Base-by-base conservation (phyloP, 352 stramenopile species). In the Phytophthora meadii region DNA sequence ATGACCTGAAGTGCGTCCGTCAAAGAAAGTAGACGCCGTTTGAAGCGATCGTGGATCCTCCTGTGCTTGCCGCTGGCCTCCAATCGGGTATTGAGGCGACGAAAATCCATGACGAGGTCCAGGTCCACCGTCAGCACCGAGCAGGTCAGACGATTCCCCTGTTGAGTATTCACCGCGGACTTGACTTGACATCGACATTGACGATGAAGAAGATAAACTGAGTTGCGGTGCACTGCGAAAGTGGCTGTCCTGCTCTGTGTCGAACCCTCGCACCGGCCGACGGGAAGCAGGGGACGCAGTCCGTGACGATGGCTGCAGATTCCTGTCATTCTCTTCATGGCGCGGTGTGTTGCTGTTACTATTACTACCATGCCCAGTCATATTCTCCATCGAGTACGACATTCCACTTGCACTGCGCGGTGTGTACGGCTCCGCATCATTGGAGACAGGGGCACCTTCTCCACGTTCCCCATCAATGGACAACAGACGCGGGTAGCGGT, bases 161-260 rank as follows among this genome's bases (percentile, higher is more conserved):
- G 62, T 40, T n/a, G 55, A 28, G 28, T 74, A 77, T 32, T 74
- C 55, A n/a, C 37, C 48, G 32, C 60, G 59, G 12, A 39, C 47
- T 39, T 70, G 60, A 19, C 70, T 59, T 22, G 58, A 34, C 36
- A 60, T 52, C 28, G 66, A 54, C 53, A 70, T 37, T 27, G 48
- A 54, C 44, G 64, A 63, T 11, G 69, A 68, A 32, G 58, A 37
- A 22, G 58, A 50, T 17, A 64, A 2, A 39, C 50, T 65, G 2
- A 48, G 30, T 46, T 46, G 37, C 9, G 44, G 32, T 50, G 25
- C 65, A 39, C 19, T 69, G 25, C 57, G 61, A 53, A 78, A 78
- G 41, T 74, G 70, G 7, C 30, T 63, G 12, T 69, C 65, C n/a
- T 74, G 70, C 25, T 74, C 60, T 1, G 52, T 67, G 34, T 66